Conservation (phyloP, 257 asterid genomes). For the Fraxinus excelsior region DNA sequence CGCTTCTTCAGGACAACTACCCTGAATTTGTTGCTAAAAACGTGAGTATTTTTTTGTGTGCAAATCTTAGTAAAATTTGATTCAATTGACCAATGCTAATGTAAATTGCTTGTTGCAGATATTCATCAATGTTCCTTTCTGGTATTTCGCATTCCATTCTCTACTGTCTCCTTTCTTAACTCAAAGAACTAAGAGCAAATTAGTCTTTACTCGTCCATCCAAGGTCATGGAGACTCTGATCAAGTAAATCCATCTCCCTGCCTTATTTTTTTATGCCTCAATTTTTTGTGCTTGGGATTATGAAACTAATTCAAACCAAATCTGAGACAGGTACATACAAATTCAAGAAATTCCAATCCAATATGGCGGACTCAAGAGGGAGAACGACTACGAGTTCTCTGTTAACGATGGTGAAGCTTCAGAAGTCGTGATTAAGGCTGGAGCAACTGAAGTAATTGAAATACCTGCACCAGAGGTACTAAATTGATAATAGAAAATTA, state of each 20-base stretch:
- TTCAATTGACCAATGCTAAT: constrained; percentile 1
- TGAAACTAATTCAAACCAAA: constrained; percentile 10
- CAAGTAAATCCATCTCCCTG: constrained; percentile 47
- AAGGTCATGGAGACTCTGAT: constrained; percentile 78
- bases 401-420: constrained; percentile 45
- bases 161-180: constrained; percentile 72
- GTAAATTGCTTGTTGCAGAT: constrained; percentile 44
- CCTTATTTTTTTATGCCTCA: background rate
- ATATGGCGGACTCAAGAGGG: constrained; percentile 75
- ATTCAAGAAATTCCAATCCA: constrained; percentile 71
- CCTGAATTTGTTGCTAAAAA: constrained; percentile 81
- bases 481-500: background rate
- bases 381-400: constrained; percentile 58
- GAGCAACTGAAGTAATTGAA: constrained; percentile 62
- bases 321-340: constrained; percentile 54
- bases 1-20: constrained; percentile 76
- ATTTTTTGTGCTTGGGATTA: background rate
- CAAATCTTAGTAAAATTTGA: background rate
- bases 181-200: constrained; percentile 77
- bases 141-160: constrained; percentile 73
- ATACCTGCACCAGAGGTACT: constrained; percentile 69
- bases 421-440: constrained; percentile 62
- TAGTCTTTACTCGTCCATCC: constrained; percentile 70
- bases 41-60: constrained; percentile 37
- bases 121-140: constrained; percentile 80